phyloP scores from a whole-genome alignment of 1,284 basidiomycete species.

The Cryptococcus sp. region DNA sequence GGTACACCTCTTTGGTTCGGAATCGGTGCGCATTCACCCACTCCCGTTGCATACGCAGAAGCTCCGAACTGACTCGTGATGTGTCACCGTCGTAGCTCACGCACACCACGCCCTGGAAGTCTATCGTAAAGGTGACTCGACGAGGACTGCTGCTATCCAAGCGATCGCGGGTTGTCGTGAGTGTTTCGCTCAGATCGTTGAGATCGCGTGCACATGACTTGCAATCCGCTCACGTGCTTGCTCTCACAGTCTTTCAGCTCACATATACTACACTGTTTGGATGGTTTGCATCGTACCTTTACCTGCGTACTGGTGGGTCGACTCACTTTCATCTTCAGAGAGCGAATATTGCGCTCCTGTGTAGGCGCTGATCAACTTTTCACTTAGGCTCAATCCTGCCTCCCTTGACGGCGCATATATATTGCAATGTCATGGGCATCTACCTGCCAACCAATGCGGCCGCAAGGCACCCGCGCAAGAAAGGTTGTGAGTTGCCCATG shows the following conservation, averaged over 20 bases:
- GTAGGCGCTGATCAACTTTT: not conserved
- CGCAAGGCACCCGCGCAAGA: slow-evolving; percentile 35
- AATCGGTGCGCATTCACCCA: slow-evolving; percentile 61
- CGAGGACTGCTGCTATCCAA: slow-evolving; percentile 61
- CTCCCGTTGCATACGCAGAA: not conserved
- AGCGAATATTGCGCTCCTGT: not conserved
- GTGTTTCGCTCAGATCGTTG: slow-evolving; percentile 42
- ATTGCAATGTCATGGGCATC: slow-evolving; percentile 90
- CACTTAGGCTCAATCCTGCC: slow-evolving; percentile 52
- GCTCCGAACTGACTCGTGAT: not conserved
- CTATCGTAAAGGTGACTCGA: slow-evolving; percentile 71
- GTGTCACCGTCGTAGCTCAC: slow-evolving; percentile 64
- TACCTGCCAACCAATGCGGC: slow-evolving; percentile 43
- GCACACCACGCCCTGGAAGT: slow-evolving; percentile 86
- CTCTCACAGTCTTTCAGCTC: slow-evolving; percentile 72
- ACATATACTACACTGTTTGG: slow-evolving; percentile 90
- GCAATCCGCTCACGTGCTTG: not conserved
- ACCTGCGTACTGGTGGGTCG: slow-evolving; percentile 70
- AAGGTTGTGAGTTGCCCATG: slow-evolving; percentile 25
- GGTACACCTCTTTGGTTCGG: slow-evolving; percentile 85
- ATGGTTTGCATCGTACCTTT: slow-evolving; percentile 81
- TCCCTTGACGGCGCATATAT: slow-evolving; percentile 74
- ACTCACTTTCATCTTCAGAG: not conserved
- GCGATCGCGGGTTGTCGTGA: slow-evolving; percentile 65
- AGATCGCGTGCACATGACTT: not conserved